Conservation (phyloP, 2,329 filamentous ascomycete genomes). For the Penicillium paneum region DNA sequence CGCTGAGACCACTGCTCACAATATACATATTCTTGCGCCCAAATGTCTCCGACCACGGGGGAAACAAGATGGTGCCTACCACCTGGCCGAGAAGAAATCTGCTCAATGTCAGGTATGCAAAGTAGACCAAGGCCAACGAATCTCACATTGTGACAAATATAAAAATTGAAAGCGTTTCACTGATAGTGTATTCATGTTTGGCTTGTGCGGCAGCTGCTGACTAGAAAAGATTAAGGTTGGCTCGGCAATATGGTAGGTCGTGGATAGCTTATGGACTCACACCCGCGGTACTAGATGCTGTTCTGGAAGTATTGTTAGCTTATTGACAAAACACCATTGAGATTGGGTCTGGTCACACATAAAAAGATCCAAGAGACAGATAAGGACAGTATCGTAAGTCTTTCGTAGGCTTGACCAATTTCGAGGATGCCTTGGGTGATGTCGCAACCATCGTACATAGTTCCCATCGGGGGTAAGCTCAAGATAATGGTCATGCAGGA, state of each 20-base stretch:
- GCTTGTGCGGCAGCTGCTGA: slow-evolving; percentile 31
- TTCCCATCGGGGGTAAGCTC: slow-evolving; percentile 30
- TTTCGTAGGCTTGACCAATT: slow-evolving; percentile 32
- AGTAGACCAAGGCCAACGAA: slow-evolving; percentile 2
- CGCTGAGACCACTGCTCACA: slow-evolving; percentile 28
- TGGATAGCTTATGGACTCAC: slow-evolving; percentile 19
- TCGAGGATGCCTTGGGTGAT: slow-evolving; percentile 31
- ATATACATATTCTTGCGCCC: slow-evolving; percentile 39
- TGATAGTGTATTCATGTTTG: slow-evolving; percentile 25
- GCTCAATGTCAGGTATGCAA: not conserved
- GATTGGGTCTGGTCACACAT: slow-evolving; percentile 21
- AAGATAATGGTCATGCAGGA: slow-evolving; percentile 26
- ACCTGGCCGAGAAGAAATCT: slow-evolving; percentile 38
- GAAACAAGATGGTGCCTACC: slow-evolving; percentile 34
- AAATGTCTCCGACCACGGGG: slow-evolving; percentile 40
- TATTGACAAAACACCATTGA: no score
- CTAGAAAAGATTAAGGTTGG: slow-evolving; percentile 8
- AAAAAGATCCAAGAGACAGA: slow-evolving; percentile 34
- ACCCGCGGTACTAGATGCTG: slow-evolving; percentile 36
- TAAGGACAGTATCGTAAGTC: slow-evolving; percentile 27
- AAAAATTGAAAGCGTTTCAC: slow-evolving; percentile 29
- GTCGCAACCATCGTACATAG: slow-evolving; percentile 31
- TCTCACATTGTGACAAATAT: slow-evolving; percentile 31
- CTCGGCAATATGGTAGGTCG: not conserved
- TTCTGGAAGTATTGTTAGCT: slow-evolving; percentile 24